Evolutionary conservation across 1,139 yeast genomes (phyloP).

Genomic region (Lodderomyces metapsilosis): DNA sequence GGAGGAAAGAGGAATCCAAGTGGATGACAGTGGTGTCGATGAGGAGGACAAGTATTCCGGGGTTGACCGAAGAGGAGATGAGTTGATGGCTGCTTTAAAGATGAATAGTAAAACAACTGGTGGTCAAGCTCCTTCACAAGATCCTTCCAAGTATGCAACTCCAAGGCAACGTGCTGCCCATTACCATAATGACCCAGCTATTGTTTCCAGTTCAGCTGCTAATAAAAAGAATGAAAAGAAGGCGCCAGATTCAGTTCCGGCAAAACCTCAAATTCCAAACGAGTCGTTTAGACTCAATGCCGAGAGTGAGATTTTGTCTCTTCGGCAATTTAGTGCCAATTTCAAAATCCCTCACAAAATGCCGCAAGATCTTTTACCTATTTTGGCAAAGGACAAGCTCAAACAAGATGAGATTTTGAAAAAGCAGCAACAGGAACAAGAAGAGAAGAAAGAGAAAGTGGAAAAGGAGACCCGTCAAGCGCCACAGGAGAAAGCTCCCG

Average conservation of each 20-base stretch:
- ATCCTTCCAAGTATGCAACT: conserved; percentile 50
- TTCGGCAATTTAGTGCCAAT: conserved; percentile 78
- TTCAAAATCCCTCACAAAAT: conserved; percentile 74
- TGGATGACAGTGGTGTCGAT: conserved; percentile 85
- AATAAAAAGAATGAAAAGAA: conserved; percentile 11
- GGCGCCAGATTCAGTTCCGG: conserved; percentile 33
- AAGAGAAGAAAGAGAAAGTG: conserved; percentile 6
- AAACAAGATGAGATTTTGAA: conserved; percentile 61
- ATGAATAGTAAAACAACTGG: conserved; percentile 1
- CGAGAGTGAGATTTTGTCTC: conserved; percentile 72
- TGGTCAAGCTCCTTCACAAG: neutral
- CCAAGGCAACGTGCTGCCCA: conserved; percentile 68
- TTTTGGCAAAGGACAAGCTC: conserved; percentile 63
- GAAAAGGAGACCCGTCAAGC: conserved; percentile 15
- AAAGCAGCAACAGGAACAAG: conserved; percentile 27
- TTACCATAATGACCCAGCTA: conserved; percentile 75
- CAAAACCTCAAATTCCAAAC: conserved; percentile 30
- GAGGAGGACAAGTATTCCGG: conserved; percentile 98
- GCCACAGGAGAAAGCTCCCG: neutral
- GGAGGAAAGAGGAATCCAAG: conserved; percentile 80
- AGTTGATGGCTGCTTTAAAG: conserved; percentile 60
- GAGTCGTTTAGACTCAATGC: conserved; percentile 52
- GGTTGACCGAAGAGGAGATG: conserved; percentile 66
- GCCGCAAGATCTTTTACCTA: conserved; percentile 76
- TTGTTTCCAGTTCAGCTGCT: conserved; percentile 53